Conservation (phyloP, 1,139 yeast species). For the Yamadazyma diddensiae region DNA sequence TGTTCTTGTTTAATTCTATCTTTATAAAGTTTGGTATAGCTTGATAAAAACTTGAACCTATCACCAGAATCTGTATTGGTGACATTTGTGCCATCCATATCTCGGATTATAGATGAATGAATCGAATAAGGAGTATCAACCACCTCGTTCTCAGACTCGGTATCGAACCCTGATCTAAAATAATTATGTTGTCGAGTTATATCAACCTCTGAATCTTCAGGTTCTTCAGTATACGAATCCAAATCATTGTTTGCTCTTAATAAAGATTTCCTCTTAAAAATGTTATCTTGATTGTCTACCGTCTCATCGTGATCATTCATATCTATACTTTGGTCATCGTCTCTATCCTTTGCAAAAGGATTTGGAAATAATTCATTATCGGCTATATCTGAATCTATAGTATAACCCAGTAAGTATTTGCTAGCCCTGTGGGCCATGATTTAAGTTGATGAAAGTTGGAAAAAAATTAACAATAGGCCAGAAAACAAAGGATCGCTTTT, state of each 20-base stretch:
- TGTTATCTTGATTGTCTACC: constrained; percentile 4
- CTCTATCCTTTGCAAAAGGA: constrained; percentile 9
- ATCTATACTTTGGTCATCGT: constrained; percentile 10
- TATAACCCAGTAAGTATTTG: constrained; percentile 17
- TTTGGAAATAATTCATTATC: constrained; percentile 16
- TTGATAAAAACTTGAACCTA: constrained; percentile 28
- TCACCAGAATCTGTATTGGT: constrained; percentile 17
- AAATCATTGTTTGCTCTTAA: constrained; percentile 7
- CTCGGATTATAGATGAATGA: constrained; percentile 26
- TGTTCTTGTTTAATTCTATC: constrained; percentile 11
- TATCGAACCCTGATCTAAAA: constrained; percentile 15
- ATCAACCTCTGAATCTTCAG: constrained; percentile 11
- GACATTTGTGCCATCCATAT: constrained; percentile 17
- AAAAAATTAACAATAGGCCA: background rate
- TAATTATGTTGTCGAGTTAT: constrained; percentile 9
- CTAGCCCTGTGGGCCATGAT: constrained; percentile 15
- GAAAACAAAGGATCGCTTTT: constrained; percentile 1
- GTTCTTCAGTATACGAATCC: constrained; percentile 8
- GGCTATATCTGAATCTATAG: constrained; percentile 15
- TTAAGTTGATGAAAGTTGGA: background rate
- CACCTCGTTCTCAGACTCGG: constrained; percentile 14
- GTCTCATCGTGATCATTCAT: background rate
- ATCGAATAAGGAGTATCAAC: constrained; percentile 16
- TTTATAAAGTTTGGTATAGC: constrained; percentile 23
- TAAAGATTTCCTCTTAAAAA: constrained; percentile 13